Evolutionary conservation across 73 alveolate genomes (phyloP), one percentile per base, ranked within the genome.

Genomic region (Stentor coeruleus): DNA sequence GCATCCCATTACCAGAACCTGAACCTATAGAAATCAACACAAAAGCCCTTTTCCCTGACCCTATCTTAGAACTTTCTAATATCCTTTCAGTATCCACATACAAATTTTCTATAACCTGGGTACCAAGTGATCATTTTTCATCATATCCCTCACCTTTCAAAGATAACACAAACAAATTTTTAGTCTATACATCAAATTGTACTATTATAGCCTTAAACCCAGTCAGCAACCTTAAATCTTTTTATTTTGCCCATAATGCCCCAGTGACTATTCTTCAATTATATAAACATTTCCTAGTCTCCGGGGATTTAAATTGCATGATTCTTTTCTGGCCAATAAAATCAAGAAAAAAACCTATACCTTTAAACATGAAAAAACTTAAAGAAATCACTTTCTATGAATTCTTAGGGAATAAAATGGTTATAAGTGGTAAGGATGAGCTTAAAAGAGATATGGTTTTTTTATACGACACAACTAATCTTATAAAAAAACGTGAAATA

Each of bases 11-110:
- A 49, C 6, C 28, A 6, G 20, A 49, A 11, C 20, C 66, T 11
- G 66, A 49, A 20, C 66, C 66, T 11, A 6, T 11, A 49, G 66
- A 49, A 20, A 6, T 49, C 6, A 49, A 49, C 66, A 20, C 6
- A 49, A 49, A 49, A 49, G 66, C 28, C 20, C 66, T 49, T 66
- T 66, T 66, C 14, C 79, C 79, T 28, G 79, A 66, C 37, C 79
- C 79, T 20, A 66, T 66, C 33, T 33, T 66, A 2, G 40, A 26
- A 20, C 37, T 66, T 1, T 20, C 36, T 26, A 66, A 66, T 26
- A 20, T 66, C 37, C 79, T 66, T 37, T 2, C n/a, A 20, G 33
- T 66, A 1, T 28, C 20, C 39, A 20, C 79, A 11, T 26, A 20
- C 36, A 26, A 26, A 31, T 15, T 28, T 20, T 26, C 49, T 40